phyloP scores from a whole-genome alignment of 805 yeast genomes.

The Candida maesae region DNA sequence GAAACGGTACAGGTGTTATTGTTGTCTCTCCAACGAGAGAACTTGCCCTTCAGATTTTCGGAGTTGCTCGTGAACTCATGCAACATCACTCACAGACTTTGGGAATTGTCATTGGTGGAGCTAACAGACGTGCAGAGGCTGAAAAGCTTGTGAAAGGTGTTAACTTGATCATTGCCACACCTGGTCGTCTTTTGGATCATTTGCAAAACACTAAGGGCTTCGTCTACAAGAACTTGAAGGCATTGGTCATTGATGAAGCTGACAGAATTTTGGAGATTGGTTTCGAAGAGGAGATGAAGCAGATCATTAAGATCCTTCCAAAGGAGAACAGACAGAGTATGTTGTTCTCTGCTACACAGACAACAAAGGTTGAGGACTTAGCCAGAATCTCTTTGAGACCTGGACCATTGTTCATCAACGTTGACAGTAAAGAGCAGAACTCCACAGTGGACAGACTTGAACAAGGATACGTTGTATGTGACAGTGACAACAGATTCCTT shows the following conservation, averaged over 20 bases:
- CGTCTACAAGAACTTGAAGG: constrained; percentile 90
- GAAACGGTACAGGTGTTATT: constrained; percentile 97
- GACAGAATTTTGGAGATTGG: constrained; percentile 97
- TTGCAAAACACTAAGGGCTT: constrained; percentile 93
- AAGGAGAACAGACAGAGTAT: constrained; percentile 91
- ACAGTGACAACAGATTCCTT: constrained; percentile 89
- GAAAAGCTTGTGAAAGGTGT: constrained; percentile 94
- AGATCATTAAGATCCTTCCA: constrained; percentile 90
- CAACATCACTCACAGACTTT: constrained; percentile 80
- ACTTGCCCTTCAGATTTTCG: constrained; percentile 94
- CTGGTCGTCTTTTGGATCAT: constrained; percentile 95
- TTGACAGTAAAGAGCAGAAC: constrained; percentile 73
- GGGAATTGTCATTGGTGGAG: constrained; percentile 98
- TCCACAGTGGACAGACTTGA: constrained; percentile 97
- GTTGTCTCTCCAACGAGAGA: constrained; percentile 98
- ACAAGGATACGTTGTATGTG: constrained; percentile 98
- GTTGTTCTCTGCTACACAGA: constrained; percentile 99
- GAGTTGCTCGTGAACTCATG: constrained; percentile 95
- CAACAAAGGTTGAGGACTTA: constrained; percentile 96
- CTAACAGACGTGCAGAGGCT: constrained; percentile 95
- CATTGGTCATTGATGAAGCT: constrained; percentile 95
- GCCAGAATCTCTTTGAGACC: constrained; percentile 94
- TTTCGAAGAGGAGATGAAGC: constrained; percentile 98
- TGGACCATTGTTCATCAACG: constrained; percentile 92
- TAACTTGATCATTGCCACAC: constrained; percentile 91